Conservation (phyloP, 73 alveolate species). For the Paramecium primaurelia region DNA sequence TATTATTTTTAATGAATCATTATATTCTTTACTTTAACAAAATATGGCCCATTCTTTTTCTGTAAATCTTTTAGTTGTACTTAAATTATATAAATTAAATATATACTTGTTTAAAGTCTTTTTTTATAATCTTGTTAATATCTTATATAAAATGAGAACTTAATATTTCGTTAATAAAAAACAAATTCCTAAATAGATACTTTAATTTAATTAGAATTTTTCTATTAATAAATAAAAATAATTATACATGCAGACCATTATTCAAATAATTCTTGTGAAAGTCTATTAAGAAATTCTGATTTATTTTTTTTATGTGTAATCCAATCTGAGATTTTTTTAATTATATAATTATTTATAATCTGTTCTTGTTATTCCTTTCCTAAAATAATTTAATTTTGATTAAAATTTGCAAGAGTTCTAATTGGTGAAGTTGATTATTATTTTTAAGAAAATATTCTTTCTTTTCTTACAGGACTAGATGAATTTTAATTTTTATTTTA, state of each 20-base stretch:
- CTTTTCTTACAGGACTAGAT: not conserved
- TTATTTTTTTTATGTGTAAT: not conserved
- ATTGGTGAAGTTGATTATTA: not conserved
- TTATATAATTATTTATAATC: not conserved
- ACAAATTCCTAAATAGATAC: not conserved
- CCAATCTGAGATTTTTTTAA: not conserved
- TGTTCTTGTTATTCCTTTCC: not conserved
- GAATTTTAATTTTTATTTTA: not conserved
- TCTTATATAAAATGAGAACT: not conserved
- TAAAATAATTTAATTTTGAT: not conserved
- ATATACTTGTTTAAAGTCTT: not conserved
- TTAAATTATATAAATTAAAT: not conserved
- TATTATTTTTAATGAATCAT: not conserved
- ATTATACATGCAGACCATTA: not conserved
- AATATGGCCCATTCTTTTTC: slow-evolving; percentile 6
- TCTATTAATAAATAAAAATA: not conserved
- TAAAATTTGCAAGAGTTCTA: not conserved
- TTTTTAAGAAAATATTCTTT: not conserved
- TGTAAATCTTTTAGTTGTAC: not conserved
- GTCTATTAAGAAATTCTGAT: not conserved
- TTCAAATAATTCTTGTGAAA: not conserved
- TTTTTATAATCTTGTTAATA: not conserved
- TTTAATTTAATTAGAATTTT: not conserved
- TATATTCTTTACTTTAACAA: not conserved
- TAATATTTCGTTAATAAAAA: slow-evolving; percentile 1